Evolutionary conservation across 768 basidiomycete species (phyloP).

Genomic region (Suillus bovinus): DNA sequence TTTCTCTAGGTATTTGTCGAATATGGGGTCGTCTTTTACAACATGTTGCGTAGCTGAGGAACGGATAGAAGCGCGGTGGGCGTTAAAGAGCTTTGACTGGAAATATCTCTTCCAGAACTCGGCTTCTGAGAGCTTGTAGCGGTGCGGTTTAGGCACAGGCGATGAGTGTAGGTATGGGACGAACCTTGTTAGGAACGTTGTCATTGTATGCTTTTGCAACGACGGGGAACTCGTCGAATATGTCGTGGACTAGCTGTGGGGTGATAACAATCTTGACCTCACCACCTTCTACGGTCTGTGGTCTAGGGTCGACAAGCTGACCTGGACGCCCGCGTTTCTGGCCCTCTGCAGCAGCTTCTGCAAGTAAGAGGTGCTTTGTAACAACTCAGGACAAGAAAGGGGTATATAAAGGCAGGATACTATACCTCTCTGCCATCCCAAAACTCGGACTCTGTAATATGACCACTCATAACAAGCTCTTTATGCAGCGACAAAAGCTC

Average conservation of each 20-base stretch:
- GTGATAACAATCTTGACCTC: slow-evolving; percentile 91
- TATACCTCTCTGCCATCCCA: slow-evolving; percentile 94
- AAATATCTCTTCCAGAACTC: slow-evolving; percentile 99
- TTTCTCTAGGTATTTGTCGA: slow-evolving; percentile 94
- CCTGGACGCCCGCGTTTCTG: slow-evolving; percentile 83
- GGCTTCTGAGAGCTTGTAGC: slow-evolving; percentile 74
- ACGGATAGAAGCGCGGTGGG: slow-evolving; percentile 90
- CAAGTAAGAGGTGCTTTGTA: slow-evolving; percentile 68
- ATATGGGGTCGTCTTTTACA: slow-evolving; percentile 88
- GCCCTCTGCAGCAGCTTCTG: slow-evolving; percentile 70
- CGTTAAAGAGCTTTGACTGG: slow-evolving; percentile 92
- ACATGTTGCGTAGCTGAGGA: slow-evolving; percentile 82
- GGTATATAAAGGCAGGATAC: slow-evolving; percentile 15
- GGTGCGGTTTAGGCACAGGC: slow-evolving; percentile 14
- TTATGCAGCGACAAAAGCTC: slow-evolving; percentile 82
- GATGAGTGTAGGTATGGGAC: slow-evolving; percentile 2
- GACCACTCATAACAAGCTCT: slow-evolving; percentile 82
- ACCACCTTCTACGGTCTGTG: slow-evolving; percentile 79
- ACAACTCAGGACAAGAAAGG: slow-evolving; percentile 23
- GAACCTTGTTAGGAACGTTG: slow-evolving; percentile 86
- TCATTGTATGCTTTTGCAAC: slow-evolving; percentile 91
- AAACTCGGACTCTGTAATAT: slow-evolving; percentile 92
- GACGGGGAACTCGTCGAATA: slow-evolving; percentile 97
- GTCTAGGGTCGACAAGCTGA: slow-evolving; percentile 85
- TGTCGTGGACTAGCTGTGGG: slow-evolving; percentile 89